Evolutionary conservation across 2,329 filamentous ascomycete species (phyloP).

Genomic region (Gaeumannomyces sp.): DNA sequence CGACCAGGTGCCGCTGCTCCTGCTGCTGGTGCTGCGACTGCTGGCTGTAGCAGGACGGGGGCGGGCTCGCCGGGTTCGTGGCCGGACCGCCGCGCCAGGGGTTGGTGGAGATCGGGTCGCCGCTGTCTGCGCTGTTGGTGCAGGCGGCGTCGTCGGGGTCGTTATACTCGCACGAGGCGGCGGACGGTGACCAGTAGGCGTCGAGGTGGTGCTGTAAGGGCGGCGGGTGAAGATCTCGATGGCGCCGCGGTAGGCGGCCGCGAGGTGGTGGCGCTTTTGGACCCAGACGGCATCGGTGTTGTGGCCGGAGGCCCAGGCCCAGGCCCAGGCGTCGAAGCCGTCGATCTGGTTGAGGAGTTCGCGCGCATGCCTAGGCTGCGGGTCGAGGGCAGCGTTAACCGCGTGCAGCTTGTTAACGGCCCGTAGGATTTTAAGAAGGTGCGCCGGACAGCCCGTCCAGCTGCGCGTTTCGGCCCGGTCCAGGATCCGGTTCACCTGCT

Average conservation of each 20-base stretch:
- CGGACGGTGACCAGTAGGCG: neutral
- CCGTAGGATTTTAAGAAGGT: constrained; percentile 5
- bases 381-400: neutral
- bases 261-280: constrained; percentile 6
- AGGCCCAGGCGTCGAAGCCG: neutral
- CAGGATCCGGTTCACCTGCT: constrained; percentile 4
- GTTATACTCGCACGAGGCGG: no score
- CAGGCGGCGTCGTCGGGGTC: neutral
- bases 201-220: constrained; percentile 9
- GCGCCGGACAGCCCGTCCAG: constrained; percentile 12
- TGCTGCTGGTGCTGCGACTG: no score
- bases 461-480: constrained; percentile 9
- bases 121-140: no score
- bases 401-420: constrained; percentile 1
- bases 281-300: neutral
- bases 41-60: no score
- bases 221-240: constrained; percentile 10
- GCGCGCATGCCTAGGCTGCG: neutral
- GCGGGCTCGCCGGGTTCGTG: neutral
- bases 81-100: no score
- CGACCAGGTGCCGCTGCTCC: neutral
- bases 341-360: neutral
- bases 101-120: no score
- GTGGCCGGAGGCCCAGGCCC: neutral
- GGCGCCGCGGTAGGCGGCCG: constrained; percentile 12